A percentile compares a stretch with the other conserved stretches of the same genome.
Evolutionary conservation across 2,329 filamentous ascomycete genomes (phyloP).

Genomic region (Karstenula rhodostoma): DNA sequence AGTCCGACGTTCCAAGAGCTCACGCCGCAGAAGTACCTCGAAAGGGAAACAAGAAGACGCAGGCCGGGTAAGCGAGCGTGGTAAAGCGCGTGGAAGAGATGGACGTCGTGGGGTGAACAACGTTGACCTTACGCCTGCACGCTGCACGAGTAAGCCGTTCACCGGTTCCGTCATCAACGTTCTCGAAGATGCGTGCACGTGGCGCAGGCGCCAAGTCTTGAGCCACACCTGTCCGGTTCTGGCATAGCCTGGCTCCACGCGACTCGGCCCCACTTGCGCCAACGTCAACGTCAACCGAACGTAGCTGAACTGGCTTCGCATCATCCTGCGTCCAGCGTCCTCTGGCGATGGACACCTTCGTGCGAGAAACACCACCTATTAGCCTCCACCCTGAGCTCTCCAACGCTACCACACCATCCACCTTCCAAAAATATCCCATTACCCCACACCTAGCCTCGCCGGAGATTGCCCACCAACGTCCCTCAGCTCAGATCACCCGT

Average conservation of each 20-base stretch:
- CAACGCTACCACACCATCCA: not conserved
- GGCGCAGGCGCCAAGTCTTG: constrained; percentile 15
- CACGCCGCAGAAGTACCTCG: not conserved
- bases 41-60: constrained; percentile 2
- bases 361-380: not conserved
- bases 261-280: not conserved
- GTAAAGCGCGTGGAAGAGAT: constrained; percentile 16
- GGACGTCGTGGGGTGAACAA: not conserved
- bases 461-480: constrained; percentile 11
- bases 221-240: constrained; percentile 10
- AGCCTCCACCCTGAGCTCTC: not conserved
- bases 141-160: not conserved
- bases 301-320: not conserved
- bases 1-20: not conserved
- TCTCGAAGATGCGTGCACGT: constrained; percentile 11
- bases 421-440: constrained; percentile 5
- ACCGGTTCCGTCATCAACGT: constrained; percentile 18
- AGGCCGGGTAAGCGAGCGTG: not conserved
- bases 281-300: constrained; percentile 2
- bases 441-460: constrained; percentile 7
- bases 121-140: not conserved
- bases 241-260: not conserved
- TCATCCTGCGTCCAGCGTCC: not conserved
- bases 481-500: constrained; percentile 1
- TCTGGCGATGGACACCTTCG: not conserved